These are phyloP conservation scores for Aspergillus carbonarius DNA, from an alignment of 2,329 filamentous ascomycete species.

Conservation along the genomic window DNA sequence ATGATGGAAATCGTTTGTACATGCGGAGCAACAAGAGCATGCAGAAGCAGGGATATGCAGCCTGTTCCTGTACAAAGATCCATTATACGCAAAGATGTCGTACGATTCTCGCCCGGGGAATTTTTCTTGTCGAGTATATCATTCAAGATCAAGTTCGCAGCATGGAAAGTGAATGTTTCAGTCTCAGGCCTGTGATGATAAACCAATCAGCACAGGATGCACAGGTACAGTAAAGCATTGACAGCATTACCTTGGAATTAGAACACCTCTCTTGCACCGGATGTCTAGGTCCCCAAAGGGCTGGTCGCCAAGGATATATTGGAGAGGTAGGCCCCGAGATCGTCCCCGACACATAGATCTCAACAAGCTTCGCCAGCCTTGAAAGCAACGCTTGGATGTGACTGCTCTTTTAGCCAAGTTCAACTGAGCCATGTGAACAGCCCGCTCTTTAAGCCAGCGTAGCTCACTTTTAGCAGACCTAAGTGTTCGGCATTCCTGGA, in stretches of 20 bases:
- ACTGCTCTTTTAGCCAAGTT: not conserved
- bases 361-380: conserved; percentile 34
- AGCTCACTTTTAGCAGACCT: conserved; percentile 47
- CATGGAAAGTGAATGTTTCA: conserved; percentile 63
- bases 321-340: conserved; percentile 70
- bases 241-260: conserved; percentile 69
- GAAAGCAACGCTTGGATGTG: not conserved
- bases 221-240: not conserved
- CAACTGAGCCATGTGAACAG: conserved; percentile 18
- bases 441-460: conserved; percentile 47
- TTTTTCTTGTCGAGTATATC: conserved; percentile 4
- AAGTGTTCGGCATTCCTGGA: conserved; percentile 46
- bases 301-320: conserved; percentile 85
- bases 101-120: not conserved
- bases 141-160: conserved; percentile 49
- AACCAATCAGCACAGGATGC: not conserved
- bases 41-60: conserved; percentile 79
- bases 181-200: conserved; percentile 59
- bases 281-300: conserved; percentile 85
- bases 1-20: conserved; percentile 51
- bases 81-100: conserved; percentile 58
- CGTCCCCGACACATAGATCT: conserved; percentile 43
- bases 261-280: conserved; percentile 69
- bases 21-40: conserved; percentile 55
- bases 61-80: conserved; percentile 91